Evolutionary conservation across 345 rosid genomes (phyloP), one percentile per base, ranked within the genome.

Genomic region (Nephelium lappaceum): DNA sequence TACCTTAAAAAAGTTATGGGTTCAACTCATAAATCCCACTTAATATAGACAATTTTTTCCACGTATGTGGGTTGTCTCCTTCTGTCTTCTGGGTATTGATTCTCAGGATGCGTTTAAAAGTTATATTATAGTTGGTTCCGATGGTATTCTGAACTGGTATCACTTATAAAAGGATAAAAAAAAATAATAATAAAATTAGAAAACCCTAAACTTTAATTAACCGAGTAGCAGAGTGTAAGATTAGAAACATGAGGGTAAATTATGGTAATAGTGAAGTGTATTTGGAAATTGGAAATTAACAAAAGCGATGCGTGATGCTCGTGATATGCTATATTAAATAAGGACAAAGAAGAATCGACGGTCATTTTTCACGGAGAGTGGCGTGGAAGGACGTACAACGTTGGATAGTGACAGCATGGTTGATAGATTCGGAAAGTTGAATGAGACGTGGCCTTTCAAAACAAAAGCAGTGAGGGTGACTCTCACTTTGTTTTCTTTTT

Each of bases 391-490:
- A 62, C 21, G 41, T 75, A 23, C 77, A 41, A 75, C 73, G 69
- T 41, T 36, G 19, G 81, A 75, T 24, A 15, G 73, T 2, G 78
- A 82, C 67, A 25, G 76, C 63, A 39, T 11, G 0, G 69, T 65
- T 67, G 77, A 75, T 51, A 15, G 77, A 80, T 25, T 25, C 16
- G 61, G 73, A 72, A 76, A 75, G 74, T 21, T 72, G 77, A 80
- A 63, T 23, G n/a, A 63, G 88, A 80, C 82, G 76, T 63, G 76
- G 82, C 83, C 78, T 82, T 67, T 80, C 75, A 72, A 18, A 80
- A 80, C 80, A 84, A 79, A 79, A 23, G 43, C 19, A 39, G 47
- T 18, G 72, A 74, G 74, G 18, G 64, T 42, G 81, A 74, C 79
- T 18, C 19, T 19, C 58, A 21, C 25, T 14, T 38, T 69, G 38